phyloP scores from a whole-genome alignment of 345 rosid species.

The Salix suchowensis region DNA sequence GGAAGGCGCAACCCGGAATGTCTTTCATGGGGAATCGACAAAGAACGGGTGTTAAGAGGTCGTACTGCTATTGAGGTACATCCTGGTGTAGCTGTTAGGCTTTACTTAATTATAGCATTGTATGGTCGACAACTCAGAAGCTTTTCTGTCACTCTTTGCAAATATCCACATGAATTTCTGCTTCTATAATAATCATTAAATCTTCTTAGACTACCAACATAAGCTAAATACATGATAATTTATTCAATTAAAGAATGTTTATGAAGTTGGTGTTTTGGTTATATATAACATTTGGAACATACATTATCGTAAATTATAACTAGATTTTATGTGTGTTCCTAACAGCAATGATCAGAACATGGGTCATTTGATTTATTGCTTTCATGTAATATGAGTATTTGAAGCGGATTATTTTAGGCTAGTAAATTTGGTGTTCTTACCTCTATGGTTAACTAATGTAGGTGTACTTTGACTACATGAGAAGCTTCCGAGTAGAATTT shows the following conservation, averaged over 20 bases:
- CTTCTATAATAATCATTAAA: neutral
- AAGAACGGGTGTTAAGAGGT: conserved; percentile 84
- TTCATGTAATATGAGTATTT: conserved; percentile 1
- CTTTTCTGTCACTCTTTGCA: conserved; percentile 10
- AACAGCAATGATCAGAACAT: neutral
- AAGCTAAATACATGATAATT: conserved; percentile 1
- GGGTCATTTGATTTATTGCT: conserved; percentile 3
- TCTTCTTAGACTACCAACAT: conserved; percentile 1
- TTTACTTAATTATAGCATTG: neutral
- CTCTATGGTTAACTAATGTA: conserved; percentile 23
- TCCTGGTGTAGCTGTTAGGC: conserved; percentile 7
- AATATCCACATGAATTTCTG: neutral
- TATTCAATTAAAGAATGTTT: neutral
- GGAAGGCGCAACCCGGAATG: conserved; percentile 96
- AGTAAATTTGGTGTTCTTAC: too few relatives aligned
- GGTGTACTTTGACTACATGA: conserved; percentile 98
- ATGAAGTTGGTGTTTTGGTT: neutral
- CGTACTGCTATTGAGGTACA: conserved; percentile 94
- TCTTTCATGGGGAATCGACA: conserved; percentile 96
- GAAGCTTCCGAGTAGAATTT: conserved; percentile 90
- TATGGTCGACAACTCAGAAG: neutral
- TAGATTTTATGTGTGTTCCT: neutral
- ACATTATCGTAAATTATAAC: neutral
- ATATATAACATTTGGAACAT: neutral
- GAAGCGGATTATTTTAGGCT: neutral